Evolutionary conservation across 352 stramenopile genomes (phyloP).

Genomic region (Globisporangium camurandrum): DNA sequence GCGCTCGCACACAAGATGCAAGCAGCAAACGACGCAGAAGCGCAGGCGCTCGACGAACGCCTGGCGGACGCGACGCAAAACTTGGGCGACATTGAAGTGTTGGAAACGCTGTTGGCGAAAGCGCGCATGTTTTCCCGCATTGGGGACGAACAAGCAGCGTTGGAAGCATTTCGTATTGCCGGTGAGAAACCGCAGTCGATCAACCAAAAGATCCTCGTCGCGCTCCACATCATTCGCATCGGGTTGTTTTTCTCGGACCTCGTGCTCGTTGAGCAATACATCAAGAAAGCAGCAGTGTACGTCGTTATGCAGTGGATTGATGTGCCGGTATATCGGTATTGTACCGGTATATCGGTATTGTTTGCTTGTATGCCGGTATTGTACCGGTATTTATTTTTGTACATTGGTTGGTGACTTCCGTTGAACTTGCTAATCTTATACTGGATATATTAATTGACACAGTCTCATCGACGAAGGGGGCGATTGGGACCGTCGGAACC

Average conservation of each 20-base stretch:
- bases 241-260: slow-evolving; percentile 85
- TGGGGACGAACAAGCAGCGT: slow-evolving; percentile 86
- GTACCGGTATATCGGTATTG: no score
- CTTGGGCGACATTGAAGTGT: slow-evolving; percentile 96
- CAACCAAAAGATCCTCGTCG: slow-evolving; percentile 97
- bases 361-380: no score
- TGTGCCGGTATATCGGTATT: no score
- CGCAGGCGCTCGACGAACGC: slow-evolving; percentile 79
- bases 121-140: slow-evolving; percentile 93
- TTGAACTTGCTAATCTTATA: not conserved
- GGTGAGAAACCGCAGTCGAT: slow-evolving; percentile 92
- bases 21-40: slow-evolving; percentile 50
- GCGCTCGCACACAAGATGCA: slow-evolving; percentile 53
- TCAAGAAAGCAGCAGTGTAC: slow-evolving; percentile 83
- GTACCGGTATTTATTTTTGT: no score
- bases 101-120: slow-evolving; percentile 91
- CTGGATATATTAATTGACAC: not conserved
- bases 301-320: no score
- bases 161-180: slow-evolving; percentile 89
- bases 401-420: no score
- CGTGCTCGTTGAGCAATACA: slow-evolving; percentile 75
- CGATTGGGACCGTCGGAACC: slow-evolving; percentile 98
- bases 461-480: slow-evolving; percentile 92
- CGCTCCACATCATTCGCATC: slow-evolving; percentile 91
- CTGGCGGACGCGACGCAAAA: slow-evolving; percentile 93